phyloP scores from a whole-genome alignment of 805 yeast genomes.

The Lipomyces sp. region DNA sequence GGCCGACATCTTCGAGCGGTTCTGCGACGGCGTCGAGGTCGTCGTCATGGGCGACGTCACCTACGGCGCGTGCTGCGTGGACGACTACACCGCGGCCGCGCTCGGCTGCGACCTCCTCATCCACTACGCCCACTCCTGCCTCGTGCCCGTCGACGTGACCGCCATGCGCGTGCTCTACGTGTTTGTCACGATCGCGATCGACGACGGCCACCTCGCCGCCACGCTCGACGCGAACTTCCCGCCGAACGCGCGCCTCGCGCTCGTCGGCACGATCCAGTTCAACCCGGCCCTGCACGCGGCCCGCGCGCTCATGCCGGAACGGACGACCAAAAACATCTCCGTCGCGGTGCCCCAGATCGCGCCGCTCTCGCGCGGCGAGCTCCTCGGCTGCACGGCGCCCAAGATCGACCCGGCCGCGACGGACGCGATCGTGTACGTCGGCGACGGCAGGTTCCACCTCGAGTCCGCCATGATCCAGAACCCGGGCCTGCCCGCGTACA shows the following conservation, averaged over 20 bases:
- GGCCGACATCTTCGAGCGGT: conserved; percentile 86
- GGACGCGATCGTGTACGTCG: conserved; percentile 81
- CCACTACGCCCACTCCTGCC: conserved; percentile 95
- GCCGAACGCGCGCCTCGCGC: conserved; percentile 64
- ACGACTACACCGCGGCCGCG: conserved; percentile 90
- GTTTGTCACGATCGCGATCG: conserved; percentile 89
- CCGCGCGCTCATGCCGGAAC: conserved; percentile 49
- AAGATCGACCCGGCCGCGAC: conserved; percentile 47
- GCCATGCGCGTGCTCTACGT: conserved; percentile 88
- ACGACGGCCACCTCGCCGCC: conserved; percentile 72
- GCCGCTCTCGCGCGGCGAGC: conserved; percentile 94
- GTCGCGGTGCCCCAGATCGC: conserved; percentile 83
- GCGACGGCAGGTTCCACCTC: conserved; percentile 94
- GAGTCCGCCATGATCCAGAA: conserved; percentile 97
- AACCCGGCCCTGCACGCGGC: conserved; percentile 89
- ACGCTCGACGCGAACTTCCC: conserved; percentile 71
- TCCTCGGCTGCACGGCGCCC: conserved; percentile 93
- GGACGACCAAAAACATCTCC: conserved; percentile 45
- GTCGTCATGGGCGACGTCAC: conserved; percentile 98
- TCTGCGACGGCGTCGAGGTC: conserved; percentile 87
- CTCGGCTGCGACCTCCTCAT: conserved; percentile 91
- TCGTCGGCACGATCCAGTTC: conserved; percentile 95
- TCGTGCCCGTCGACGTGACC: conserved; percentile 92
- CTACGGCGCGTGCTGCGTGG: conserved; percentile 98
- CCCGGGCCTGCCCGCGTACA: conserved; percentile 84